These are phyloP conservation scores for Phaeotremella skinneri DNA, from an alignment of 768 basidiomycete species.

Conservation along the genomic window DNA sequence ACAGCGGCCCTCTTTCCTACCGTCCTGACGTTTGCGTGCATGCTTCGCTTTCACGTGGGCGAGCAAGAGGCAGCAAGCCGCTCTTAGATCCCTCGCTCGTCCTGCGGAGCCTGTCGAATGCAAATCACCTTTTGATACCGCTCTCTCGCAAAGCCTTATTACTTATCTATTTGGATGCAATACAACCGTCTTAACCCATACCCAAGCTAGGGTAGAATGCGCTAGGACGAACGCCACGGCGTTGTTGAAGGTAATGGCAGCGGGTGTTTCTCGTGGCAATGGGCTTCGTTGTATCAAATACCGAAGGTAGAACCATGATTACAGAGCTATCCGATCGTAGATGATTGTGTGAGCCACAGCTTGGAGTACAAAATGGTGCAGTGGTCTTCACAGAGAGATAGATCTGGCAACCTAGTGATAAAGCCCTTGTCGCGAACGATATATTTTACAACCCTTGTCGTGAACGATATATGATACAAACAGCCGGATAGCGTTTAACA, in stretches of 20 bases:
- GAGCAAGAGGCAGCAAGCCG: background rate
- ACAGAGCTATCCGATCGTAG: background rate
- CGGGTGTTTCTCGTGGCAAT: background rate
- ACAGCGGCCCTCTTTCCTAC: background rate
- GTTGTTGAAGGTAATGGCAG: background rate
- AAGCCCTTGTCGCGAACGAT: background rate
- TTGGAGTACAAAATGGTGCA: background rate
- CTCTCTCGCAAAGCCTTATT: background rate
- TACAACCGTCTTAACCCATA: background rate
- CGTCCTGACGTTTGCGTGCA: background rate
- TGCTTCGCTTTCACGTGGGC: background rate
- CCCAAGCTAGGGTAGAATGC: background rate
- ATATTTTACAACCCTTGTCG: background rate
- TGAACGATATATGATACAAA: background rate
- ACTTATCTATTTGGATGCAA: slow-evolving; percentile 1
- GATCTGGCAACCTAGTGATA: background rate
- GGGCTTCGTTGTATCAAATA: background rate
- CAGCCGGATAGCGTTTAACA: background rate
- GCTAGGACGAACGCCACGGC: background rate
- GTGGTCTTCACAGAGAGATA: background rate
- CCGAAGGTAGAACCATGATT: background rate
- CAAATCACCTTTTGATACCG: background rate
- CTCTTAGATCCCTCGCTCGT: background rate
- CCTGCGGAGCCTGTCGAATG: background rate
- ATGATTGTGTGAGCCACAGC: background rate